These are phyloP conservation scores for Exophiala xenobiotica DNA, from an alignment of 2,329 filamentous ascomycete genomes.

Conservation along the genomic window DNA sequence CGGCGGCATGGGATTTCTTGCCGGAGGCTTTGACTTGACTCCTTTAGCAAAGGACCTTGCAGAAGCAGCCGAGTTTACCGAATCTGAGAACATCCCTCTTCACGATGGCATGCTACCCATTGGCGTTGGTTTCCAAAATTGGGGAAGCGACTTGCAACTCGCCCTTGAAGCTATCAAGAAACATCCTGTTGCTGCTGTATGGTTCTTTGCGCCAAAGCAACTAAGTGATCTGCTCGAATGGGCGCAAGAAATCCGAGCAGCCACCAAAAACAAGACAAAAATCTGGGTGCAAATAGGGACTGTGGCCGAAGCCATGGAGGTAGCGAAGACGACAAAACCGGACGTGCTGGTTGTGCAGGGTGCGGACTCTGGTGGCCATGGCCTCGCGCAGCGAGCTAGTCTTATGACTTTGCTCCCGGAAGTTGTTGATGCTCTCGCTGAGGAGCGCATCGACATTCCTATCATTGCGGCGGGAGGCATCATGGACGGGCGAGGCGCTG, in stretches of 20 bases:
- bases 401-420: conserved; percentile 54
- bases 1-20: conserved; percentile 56
- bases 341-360: conserved; percentile 57
- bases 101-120: conserved; percentile 36
- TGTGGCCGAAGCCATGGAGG: conserved; percentile 48
- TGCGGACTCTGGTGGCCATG: conserved; percentile 56
- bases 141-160: conserved; percentile 36
- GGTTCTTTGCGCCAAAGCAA: conserved; percentile 41
- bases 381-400: conserved; percentile 46
- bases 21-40: conserved; percentile 53
- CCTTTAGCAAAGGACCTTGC: conserved; percentile 35
- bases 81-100: conserved; percentile 17
- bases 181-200: conserved; percentile 40
- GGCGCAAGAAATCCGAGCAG: conserved; percentile 45
- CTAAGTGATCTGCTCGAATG: conserved; percentile 42
- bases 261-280: conserved; percentile 41
- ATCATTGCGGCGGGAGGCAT: conserved; percentile 56
- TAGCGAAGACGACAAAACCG: conserved; percentile 39
- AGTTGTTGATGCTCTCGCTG: conserved; percentile 42
- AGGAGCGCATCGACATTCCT: conserved; percentile 37
- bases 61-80: conserved; percentile 32
- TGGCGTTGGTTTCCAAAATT: conserved; percentile 34
- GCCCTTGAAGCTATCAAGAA: conserved; percentile 35
- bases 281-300: conserved; percentile 57
- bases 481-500: conserved; percentile 52